Percentiles rank a stretch among this genome's conserved stretches.
Evolutionary conservation across 2,329 filamentous ascomycete species (phyloP).

Genomic region (Fusarium tricinctum): DNA sequence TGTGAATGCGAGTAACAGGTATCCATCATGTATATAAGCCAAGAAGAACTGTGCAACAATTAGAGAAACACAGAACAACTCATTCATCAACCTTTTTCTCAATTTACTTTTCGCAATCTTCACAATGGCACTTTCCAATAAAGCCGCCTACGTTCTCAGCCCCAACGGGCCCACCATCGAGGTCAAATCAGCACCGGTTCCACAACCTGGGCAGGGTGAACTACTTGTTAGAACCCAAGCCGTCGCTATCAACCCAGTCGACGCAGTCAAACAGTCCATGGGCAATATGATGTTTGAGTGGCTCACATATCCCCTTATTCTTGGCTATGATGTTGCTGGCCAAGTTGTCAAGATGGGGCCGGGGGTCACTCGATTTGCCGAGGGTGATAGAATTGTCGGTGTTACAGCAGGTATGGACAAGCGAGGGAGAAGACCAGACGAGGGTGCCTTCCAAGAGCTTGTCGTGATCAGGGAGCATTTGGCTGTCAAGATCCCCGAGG

Average conservation of each 20-base stretch:
- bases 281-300: conserved; percentile 31
- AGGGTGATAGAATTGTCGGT: neutral
- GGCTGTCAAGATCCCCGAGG: fast-evolving
- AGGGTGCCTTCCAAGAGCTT: conserved; percentile 8
- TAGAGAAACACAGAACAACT: neutral
- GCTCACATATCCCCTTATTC: conserved; percentile 16
- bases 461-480: conserved; percentile 9
- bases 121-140: neutral
- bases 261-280: conserved; percentile 21
- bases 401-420: conserved; percentile 12
- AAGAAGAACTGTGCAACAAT: neutral
- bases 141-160: conserved; percentile 6
- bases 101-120: neutral
- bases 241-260: conserved; percentile 1
- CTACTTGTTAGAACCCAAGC: neutral
- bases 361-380: neutral
- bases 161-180: conserved; percentile 1
- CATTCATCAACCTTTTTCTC: no score
- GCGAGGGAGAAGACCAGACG: neutral
- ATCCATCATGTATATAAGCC: neutral
- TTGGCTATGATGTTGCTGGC: conserved; percentile 11
- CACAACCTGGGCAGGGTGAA: neutral
- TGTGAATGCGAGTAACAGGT: neutral
- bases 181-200: neutral
- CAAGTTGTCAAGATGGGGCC: neutral